Evolutionary conservation across 179 eudicot genomes (phyloP).

Genomic region (Spinacia oleracea): DNA sequence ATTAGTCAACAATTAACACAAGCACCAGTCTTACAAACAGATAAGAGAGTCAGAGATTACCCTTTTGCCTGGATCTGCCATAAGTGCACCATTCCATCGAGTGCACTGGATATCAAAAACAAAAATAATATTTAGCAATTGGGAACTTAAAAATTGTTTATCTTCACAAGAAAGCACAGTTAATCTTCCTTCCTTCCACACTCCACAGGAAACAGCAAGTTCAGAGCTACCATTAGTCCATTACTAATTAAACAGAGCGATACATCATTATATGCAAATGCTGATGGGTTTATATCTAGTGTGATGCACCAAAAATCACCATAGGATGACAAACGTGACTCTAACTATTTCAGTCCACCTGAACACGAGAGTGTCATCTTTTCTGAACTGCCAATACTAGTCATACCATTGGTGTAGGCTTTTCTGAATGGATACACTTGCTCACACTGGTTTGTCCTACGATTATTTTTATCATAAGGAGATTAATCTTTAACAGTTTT

Average conservation of each 20-base stretch:
- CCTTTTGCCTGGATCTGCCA: conserved; percentile 89
- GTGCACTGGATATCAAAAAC: conserved; percentile 58
- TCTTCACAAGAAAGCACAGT: conserved; percentile 3
- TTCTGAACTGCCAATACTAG: not conserved
- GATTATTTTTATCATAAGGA: not conserved
- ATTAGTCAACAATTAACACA: not conserved
- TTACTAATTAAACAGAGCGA: not conserved
- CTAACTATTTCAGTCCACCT: not conserved
- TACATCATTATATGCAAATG: not conserved
- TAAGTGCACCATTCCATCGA: conserved; percentile 88
- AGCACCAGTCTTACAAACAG: not conserved
- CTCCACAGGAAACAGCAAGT: not conserved
- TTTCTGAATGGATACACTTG: not conserved
- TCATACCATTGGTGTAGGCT: not conserved
- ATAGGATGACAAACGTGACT: not conserved
- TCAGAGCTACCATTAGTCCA: not conserved
- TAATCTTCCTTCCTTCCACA: not conserved
- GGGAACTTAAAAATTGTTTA: conserved; percentile 9
- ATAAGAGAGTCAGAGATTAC: conserved; percentile 41
- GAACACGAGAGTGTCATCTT: not conserved
- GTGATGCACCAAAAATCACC: not conserved
- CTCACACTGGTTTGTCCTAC: not conserved
- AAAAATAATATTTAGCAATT: conserved; percentile 11
- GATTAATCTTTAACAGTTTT: conserved; percentile 6
- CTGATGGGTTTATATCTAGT: not conserved